phyloP scores from a whole-genome alignment of 768 basidiomycete genomes.

The Rhizopogon vinicolor region DNA sequence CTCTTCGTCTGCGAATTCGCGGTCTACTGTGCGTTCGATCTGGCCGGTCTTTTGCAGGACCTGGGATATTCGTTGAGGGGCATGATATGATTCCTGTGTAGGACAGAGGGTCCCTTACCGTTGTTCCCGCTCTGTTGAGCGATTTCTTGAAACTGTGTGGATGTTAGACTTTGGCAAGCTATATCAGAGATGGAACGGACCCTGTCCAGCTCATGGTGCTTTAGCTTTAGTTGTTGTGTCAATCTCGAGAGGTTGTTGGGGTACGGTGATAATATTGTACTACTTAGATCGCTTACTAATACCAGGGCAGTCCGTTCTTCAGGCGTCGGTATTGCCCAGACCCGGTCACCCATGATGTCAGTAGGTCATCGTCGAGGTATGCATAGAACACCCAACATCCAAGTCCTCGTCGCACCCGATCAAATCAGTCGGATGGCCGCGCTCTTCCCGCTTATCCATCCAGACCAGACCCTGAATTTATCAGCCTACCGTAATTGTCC shows the following conservation, averaged over 20 bases:
- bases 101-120: conserved; percentile 65
- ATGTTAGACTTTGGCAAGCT: not conserved
- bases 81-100: conserved; percentile 66
- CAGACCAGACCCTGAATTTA: no score
- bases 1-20: conserved; percentile 92
- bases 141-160: conserved; percentile 83
- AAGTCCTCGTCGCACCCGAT: no score
- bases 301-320: no score
- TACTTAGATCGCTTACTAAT: no score
- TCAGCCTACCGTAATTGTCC: no score
- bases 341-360: no score
- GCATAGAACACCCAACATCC: no score
- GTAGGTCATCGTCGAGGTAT: no score
- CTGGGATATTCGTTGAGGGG: conserved; percentile 30
- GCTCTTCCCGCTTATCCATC: no score
- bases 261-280: no score
- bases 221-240: not conserved
- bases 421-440: no score
- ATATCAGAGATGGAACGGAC: conserved; percentile 23
- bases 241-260: not conserved
- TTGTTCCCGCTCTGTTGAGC: conserved; percentile 87
- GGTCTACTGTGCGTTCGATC: conserved; percentile 92
- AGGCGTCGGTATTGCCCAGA: no score
- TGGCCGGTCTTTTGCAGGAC: conserved; percentile 98
- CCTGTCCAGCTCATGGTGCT: conserved; percentile 52